phyloP scores from a whole-genome alignment of 805 yeast genomes.

The Starmerella sp. region DNA sequence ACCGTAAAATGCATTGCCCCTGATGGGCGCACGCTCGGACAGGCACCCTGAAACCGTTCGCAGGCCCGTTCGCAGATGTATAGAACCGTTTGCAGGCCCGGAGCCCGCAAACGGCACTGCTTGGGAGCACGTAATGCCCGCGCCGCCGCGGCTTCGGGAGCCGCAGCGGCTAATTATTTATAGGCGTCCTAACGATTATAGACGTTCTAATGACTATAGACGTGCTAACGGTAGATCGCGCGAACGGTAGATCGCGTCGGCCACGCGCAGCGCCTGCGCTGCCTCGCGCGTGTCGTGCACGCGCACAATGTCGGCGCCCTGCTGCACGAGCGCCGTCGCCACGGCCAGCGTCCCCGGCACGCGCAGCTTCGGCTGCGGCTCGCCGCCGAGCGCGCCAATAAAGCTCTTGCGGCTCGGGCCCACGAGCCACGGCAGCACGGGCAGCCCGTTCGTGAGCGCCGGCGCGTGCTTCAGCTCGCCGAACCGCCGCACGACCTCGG shows the following conservation, averaged over 20 bases:
- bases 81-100: no score
- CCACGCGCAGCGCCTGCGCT: constrained; percentile 43
- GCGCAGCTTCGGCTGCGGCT: constrained; percentile 47
- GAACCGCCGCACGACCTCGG: constrained; percentile 43
- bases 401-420: constrained; percentile 88
- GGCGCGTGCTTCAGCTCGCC: constrained; percentile 21
- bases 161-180: neutral
- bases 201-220: neutral
- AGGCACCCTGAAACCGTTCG: no score
- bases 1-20: no score
- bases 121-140: no score
- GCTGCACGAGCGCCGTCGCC: constrained; percentile 59
- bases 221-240: neutral
- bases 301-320: constrained; percentile 68
- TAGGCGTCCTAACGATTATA: neutral
- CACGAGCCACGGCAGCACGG: constrained; percentile 53
- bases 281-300: constrained; percentile 72
- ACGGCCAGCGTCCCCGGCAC: constrained; percentile 68
- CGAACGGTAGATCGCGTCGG: constrained; percentile 57
- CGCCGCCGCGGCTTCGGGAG: no score
- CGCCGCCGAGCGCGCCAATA: constrained; percentile 62
- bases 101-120: no score
- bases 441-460: constrained; percentile 19
- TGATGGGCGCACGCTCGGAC: no score
- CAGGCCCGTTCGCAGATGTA: no score